Evolutionary conservation across 225 moss, liverwort and hornwort genomes (phyloP).

Genomic region (Marchantia paleacea): DNA sequence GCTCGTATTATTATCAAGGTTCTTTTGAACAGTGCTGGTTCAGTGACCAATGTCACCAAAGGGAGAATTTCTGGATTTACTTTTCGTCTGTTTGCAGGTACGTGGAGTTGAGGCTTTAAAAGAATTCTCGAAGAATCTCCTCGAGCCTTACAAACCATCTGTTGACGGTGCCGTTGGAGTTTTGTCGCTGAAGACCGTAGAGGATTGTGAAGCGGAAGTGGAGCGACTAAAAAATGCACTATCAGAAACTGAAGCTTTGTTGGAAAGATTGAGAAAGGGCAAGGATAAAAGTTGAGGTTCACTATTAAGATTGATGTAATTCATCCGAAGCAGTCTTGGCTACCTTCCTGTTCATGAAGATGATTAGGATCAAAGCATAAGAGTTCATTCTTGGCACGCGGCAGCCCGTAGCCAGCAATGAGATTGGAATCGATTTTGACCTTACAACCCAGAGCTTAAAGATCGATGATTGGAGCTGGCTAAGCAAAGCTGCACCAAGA

Average conservation of each 20-base stretch:
- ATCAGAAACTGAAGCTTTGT: constrained; percentile 53
- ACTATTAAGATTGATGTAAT: neutral
- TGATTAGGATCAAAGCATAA: neutral
- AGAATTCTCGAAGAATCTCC: constrained; percentile 65
- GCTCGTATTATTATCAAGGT: neutral
- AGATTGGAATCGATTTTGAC: neutral
- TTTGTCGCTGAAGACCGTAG: constrained; percentile 39
- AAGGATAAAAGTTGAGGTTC: constrained; percentile 37
- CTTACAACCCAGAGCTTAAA: neutral
- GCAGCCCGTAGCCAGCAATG: neutral
- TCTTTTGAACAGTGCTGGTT: neutral
- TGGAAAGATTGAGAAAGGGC: constrained; percentile 57
- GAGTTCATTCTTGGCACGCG: neutral
- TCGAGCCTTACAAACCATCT: constrained; percentile 58
- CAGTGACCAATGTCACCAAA: neutral
- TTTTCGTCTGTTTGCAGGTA: constrained; percentile 31
- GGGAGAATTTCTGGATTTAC: neutral
- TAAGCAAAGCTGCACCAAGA: neutral
- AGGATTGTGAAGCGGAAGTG: constrained; percentile 72
- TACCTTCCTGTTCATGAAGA: neutral
- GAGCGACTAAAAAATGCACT: constrained; percentile 49
- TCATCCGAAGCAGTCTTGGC: neutral
- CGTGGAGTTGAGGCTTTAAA: constrained; percentile 84
- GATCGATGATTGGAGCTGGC: neutral
- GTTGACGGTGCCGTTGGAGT: constrained; percentile 24